Conservation (phyloP, 306 rosid genomes). For the Chamaecrista fasciculata region DNA sequence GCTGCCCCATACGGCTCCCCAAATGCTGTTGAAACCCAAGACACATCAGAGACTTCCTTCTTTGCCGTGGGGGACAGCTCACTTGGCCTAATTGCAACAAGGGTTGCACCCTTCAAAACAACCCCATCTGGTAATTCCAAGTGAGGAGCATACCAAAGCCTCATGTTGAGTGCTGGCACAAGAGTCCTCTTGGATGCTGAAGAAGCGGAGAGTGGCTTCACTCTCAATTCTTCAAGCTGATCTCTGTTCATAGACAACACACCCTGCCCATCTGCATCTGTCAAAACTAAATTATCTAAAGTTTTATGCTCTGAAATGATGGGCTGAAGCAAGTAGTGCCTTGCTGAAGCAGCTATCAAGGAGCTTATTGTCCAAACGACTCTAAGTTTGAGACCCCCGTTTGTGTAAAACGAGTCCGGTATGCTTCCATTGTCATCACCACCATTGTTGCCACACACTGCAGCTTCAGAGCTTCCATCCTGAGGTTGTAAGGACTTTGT, state of each 20-base stretch:
- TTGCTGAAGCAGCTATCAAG: conserved; percentile 87
- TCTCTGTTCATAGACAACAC: conserved; percentile 87
- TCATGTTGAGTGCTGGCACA: conserved; percentile 93
- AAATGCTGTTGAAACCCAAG: conserved; percentile 90
- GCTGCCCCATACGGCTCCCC: conserved; percentile 93
- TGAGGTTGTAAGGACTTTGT: conserved; percentile 24
- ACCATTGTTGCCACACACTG: conserved; percentile 27
- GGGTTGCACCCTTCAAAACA: conserved; percentile 90
- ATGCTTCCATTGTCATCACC: conserved; percentile 89
- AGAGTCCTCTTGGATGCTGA: conserved; percentile 96
- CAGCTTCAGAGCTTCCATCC: conserved; percentile 35
- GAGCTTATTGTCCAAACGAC: conserved; percentile 99
- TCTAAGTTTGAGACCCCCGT: conserved; percentile 85
- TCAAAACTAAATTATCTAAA: conserved; percentile 72
- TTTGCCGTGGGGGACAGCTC: conserved; percentile 51
- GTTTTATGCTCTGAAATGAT: conserved; percentile 87
- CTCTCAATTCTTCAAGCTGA: conserved; percentile 94
- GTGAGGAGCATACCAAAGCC: conserved; percentile 95
- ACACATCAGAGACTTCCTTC: conserved; percentile 78
- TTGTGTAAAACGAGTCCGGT: conserved; percentile 91
- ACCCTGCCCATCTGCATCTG: conserved; percentile 94
- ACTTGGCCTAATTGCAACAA: conserved; percentile 89
- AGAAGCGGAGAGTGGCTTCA: conserved; percentile 94
- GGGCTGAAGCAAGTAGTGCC: conserved; percentile 91
- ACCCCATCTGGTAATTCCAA: conserved; percentile 82